Evolutionary conservation across 2,329 filamentous ascomycete species (phyloP).

Genomic region (Bipolaris victoriae): DNA sequence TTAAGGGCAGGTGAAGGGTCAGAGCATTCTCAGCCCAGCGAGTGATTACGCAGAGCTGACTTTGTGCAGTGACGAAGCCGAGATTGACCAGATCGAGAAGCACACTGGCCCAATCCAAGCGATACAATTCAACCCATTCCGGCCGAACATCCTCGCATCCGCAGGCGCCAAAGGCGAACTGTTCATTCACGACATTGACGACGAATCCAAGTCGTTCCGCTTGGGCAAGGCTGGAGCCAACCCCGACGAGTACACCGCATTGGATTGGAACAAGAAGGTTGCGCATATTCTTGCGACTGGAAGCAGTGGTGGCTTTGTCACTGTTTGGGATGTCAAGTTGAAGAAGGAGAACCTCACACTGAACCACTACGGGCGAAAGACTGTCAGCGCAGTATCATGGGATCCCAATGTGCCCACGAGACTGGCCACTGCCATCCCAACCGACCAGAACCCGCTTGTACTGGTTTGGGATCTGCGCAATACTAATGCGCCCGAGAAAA

Average conservation of each 20-base stretch:
- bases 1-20: constrained; percentile 61
- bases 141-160: constrained; percentile 88
- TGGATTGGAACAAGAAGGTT: constrained; percentile 99
- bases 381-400: constrained; percentile 95
- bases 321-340: constrained; percentile 97
- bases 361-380: constrained; percentile 86
- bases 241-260: constrained; percentile 91
- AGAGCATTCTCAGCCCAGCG: constrained; percentile 46
- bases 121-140: constrained; percentile 93
- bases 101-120: constrained; percentile 93
- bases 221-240: constrained; percentile 86
- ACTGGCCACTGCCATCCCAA: constrained; percentile 88
- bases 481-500: constrained; percentile 90
- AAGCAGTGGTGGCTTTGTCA: constrained; percentile 91
- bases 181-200: constrained; percentile 93
- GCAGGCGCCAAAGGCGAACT: constrained; percentile 95
- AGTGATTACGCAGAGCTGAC: constrained; percentile 51
- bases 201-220: constrained; percentile 84
- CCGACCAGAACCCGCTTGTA: constrained; percentile 87
- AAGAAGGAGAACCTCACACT: constrained; percentile 97
- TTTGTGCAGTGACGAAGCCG: constrained; percentile 69
- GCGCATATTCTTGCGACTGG: constrained; percentile 95
- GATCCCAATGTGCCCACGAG: constrained; percentile 93
- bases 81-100: constrained; percentile 85
- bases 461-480: constrained; percentile 95